Conservation (phyloP, 768 basidiomycete species). For the Scleroderma citrinum region DNA sequence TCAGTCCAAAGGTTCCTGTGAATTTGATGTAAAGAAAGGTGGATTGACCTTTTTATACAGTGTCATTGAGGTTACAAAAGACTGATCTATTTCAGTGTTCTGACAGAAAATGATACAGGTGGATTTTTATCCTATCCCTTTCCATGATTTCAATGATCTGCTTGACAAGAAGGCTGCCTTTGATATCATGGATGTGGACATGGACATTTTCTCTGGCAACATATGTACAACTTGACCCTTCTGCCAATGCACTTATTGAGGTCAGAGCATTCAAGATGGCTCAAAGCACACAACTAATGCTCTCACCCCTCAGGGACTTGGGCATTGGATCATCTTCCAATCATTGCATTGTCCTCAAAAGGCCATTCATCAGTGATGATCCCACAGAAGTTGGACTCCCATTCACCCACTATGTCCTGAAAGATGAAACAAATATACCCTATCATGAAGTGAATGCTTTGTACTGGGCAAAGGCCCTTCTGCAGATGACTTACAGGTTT, state of each 20-base stretch:
- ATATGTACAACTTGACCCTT: not conserved
- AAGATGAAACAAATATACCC: not conserved
- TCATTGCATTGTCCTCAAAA: conserved; percentile 1
- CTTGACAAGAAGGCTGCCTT: not conserved
- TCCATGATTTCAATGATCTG: not conserved
- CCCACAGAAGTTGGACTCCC: not conserved
- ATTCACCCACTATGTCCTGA: not conserved
- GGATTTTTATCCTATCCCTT: not conserved
- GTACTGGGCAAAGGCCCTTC: conserved; percentile 7
- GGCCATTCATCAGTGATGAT: not conserved
- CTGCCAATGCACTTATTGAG: not conserved
- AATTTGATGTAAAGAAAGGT: conserved; percentile 3
- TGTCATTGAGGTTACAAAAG: no score
- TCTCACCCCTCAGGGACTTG: not conserved
- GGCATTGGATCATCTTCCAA: not conserved
- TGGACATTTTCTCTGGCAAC: not conserved
- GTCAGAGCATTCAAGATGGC: conserved; percentile 6
- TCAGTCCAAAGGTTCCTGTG: not conserved
- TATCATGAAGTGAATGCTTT: conserved; percentile 4
- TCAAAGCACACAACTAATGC: not conserved
- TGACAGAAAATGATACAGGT: not conserved
- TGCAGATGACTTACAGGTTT: conserved; percentile 5
- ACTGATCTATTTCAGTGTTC: not conserved
- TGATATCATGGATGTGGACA: not conserved
- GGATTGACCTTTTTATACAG: not conserved